A percentile compares a stretch with the other conserved stretches of the same genome.
phyloP scores from a whole-genome alignment of 73 alveolate species.

The Breviolum minutum region DNA sequence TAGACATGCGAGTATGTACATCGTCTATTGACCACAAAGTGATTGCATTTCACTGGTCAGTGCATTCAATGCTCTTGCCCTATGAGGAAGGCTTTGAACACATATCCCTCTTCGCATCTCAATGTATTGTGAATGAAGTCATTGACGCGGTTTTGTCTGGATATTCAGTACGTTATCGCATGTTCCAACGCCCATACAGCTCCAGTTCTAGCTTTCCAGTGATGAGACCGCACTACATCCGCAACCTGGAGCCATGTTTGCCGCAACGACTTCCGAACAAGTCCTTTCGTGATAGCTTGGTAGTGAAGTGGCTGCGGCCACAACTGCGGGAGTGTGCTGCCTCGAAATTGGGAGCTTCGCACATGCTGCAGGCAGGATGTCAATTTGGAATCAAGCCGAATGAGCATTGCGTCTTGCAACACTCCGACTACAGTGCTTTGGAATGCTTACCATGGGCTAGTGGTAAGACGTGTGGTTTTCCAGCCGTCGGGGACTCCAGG shows the following conservation, averaged over 20 bases:
- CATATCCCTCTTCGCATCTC: constrained; percentile 52
- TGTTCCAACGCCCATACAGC: constrained; percentile 39
- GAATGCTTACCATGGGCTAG: constrained; percentile 48
- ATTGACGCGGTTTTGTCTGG: constrained; percentile 29
- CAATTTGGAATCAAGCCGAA: constrained; percentile 1
- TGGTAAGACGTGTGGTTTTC: background rate
- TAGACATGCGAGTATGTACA: constrained; percentile 71
- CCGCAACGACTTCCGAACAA: constrained; percentile 34
- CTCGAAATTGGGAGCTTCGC: constrained; percentile 29
- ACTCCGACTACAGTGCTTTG: background rate
- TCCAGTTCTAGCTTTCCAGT: constrained; percentile 31
- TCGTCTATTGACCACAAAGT: constrained; percentile 55
- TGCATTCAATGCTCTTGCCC: constrained; percentile 49
- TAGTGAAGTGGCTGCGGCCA: constrained; percentile 73
- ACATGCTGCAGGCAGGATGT: constrained; percentile 51
- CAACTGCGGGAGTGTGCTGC: constrained; percentile 59
- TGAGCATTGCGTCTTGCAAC: background rate
- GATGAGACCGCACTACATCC: constrained; percentile 76
- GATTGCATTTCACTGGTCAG: constrained; percentile 78
- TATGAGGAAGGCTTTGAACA: constrained; percentile 65
- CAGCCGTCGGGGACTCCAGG: background rate
- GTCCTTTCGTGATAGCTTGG: constrained; percentile 30
- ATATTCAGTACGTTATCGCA: constrained; percentile 13
- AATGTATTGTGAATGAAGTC: constrained; percentile 59
- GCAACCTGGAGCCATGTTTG: constrained; percentile 65